phyloP scores from a whole-genome alignment of 192 early-diverging fungal genomes.

The Coemansia sp. region DNA sequence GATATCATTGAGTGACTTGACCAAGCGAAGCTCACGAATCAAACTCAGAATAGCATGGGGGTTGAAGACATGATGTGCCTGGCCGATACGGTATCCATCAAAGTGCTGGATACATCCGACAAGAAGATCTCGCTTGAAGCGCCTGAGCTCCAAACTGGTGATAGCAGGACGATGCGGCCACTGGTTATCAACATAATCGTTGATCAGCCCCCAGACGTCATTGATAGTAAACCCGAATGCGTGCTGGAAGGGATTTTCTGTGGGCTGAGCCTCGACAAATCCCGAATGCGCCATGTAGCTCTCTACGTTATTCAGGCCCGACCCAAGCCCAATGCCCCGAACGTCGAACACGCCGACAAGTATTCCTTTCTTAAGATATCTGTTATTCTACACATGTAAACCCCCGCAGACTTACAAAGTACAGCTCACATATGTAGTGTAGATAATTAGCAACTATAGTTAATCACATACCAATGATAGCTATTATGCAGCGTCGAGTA shows the following conservation, averaged over 20 bases:
- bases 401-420: not conserved
- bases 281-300: not conserved
- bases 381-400: constrained; percentile 2
- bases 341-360: constrained; percentile 10
- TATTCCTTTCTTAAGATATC: not conserved
- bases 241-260: not conserved
- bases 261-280: not conserved
- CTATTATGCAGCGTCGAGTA: not conserved
- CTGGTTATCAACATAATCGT: not conserved
- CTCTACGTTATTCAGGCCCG: constrained; percentile 11
- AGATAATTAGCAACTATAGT: not conserved
- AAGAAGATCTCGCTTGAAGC: constrained; percentile 6
- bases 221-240: constrained; percentile 8
- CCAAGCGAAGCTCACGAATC: not conserved
- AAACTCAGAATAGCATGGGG: not conserved
- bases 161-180: not conserved
- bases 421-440: not conserved
- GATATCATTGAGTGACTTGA: not conserved
- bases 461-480: not conserved
- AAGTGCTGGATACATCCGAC: not conserved
- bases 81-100: constrained; percentile 7
- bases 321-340: not conserved
- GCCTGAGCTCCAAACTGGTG: not conserved
- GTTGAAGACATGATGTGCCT: not conserved
- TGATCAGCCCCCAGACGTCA: constrained; percentile 5